Evolutionary conservation across 495 filamentous ascomycete species (phyloP), one percentile per base, ranked within the genome.

Genomic region (Aspergillus biplanus): DNA sequence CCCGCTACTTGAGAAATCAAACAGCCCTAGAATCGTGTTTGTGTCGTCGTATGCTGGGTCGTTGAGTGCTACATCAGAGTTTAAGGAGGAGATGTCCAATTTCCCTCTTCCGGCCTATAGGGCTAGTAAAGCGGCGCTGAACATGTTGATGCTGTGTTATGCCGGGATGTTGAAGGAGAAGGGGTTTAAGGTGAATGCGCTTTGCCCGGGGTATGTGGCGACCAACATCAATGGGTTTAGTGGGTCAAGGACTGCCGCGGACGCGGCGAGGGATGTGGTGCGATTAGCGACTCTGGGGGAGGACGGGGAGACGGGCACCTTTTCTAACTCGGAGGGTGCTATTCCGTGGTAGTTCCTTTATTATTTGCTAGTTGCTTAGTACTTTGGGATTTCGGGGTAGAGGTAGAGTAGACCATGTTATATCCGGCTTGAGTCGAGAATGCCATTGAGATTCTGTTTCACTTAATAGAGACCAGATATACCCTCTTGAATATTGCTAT

Each of bases 101-200:
- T 12, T 4, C 8, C 48, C 48, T 0, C 9, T 50, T 50, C 48
- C 48, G 0, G 48, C 48, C 0, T 50, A 50, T 21, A 16, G 48
- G 13, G 21, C 48, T 8, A 50, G 48, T 21, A 50, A 50, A 7
- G 18, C 48, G 13, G 48, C 48, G 6, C 48, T 50, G 3, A 50
- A 50, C 18, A 16, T 18, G 48, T 18, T 50, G 13, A 50, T 50
- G 48, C 13, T 50, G 3, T 27, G 21, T 18, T 50, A 50, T 13
- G 48, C 48, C 3, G 21, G 21, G 3, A 27, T 9, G 48, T 27
- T 50, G 13, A 12, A 18, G 4, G 15, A 5, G 15, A 31, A 21
- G 21, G 48, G 48, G 8, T 50, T 50, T 18, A 50, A 50, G 18
- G 48, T 50, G 6, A 50, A 50, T 21, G 48, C 48, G 48, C 21